phyloP scores from a whole-genome alignment of 306 rosid genomes.

The Fragaria nilgerrensis region DNA sequence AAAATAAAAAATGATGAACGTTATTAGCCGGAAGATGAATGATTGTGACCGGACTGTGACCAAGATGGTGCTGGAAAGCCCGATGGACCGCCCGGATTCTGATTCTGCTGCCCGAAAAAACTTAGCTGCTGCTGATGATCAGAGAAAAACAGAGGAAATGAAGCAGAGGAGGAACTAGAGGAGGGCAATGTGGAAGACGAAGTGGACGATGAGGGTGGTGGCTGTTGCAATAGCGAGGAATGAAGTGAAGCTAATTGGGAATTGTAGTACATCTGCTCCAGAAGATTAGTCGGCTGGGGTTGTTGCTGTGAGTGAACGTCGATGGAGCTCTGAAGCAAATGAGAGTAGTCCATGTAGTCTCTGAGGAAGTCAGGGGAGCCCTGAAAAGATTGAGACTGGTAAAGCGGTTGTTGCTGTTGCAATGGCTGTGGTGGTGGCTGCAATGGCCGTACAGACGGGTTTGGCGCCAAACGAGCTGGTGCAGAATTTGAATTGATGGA shows the following conservation, averaged over 20 bases:
- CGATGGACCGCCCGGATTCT: slow-evolving; percentile 23
- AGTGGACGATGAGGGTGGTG: slow-evolving; percentile 26
- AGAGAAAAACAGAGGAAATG: slow-evolving; percentile 61
- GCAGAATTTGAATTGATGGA: not conserved
- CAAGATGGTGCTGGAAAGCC: slow-evolving; percentile 45
- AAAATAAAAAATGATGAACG: slow-evolving; percentile 3
- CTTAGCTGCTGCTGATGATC: slow-evolving; percentile 45
- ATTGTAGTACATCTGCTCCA: slow-evolving; percentile 57
- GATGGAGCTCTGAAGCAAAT: slow-evolving; percentile 55
- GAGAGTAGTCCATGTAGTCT: slow-evolving; percentile 69
- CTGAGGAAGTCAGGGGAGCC: slow-evolving; percentile 33
- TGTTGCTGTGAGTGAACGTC: slow-evolving; percentile 41
- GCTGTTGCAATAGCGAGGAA: slow-evolving; percentile 26
- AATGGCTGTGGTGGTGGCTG: slow-evolving; percentile 20
- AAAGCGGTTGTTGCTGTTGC: slow-evolving; percentile 18
- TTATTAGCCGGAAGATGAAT: slow-evolving; percentile 55
- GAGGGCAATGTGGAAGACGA: slow-evolving; percentile 31
- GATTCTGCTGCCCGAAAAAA: slow-evolving; percentile 37
- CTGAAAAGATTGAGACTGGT: slow-evolving; percentile 19
- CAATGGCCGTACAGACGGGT: not conserved
- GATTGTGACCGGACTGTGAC: slow-evolving; percentile 55
- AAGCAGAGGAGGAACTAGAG: slow-evolving; percentile 59
- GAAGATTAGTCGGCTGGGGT: slow-evolving; percentile 33
- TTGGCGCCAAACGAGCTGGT: slow-evolving; percentile 3
- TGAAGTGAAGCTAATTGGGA: slow-evolving; percentile 52